Base-by-base conservation (phyloP, 208 protist species). In the Leptomonas pyrrhocoris region DNA sequence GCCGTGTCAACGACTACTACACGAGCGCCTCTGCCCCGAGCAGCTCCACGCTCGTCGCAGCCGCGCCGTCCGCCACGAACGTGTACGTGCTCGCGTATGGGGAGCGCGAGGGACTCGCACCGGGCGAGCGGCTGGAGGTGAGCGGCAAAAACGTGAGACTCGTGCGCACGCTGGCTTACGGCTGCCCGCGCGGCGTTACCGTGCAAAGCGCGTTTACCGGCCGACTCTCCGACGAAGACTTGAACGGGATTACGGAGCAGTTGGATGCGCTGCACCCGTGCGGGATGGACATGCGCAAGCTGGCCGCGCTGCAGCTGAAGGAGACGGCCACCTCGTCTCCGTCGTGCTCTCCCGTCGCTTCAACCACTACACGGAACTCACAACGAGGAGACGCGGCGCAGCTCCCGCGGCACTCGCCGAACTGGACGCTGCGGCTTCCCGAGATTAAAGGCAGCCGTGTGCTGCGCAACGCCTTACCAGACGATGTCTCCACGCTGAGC, bases 21-120 rank as follows among this genome's bases (percentile, higher is more conserved):
- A 61, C 66, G 13, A 74, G 62, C 50, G 74, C 71, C 30, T 73
- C 77, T 28, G 62, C 80, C 15, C 70, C 61, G 6, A 68, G 67
- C 38, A 73, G 61, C 13, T 83, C 84, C 0, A 79, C 69, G 28
- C 60, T 89, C 1, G 74, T 79, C 19, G 68, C 84, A 1, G 74
- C 85, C 12, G 56, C 79, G 45, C 74, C 78, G 11, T 80, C 80
- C 36, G 68, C 74, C 6, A 92, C 89, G 19, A 94, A 94, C 76
- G 81, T 86, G 30, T 94, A 78, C 62, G 80, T 86, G 7, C 54
- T 92, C 2, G 89, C 89, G 23, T 86, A 89, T 30, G 89, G 86
- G 0, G 78, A 79, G 43, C 68, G 73, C 54, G 89, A 94, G 46
- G 89, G 89, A 0, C 77, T 94, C 16, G 82, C 77, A 16, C 61